Base-by-base conservation (phyloP, 352 stramenopile species). In the Hyphochytrium catenoides region DNA sequence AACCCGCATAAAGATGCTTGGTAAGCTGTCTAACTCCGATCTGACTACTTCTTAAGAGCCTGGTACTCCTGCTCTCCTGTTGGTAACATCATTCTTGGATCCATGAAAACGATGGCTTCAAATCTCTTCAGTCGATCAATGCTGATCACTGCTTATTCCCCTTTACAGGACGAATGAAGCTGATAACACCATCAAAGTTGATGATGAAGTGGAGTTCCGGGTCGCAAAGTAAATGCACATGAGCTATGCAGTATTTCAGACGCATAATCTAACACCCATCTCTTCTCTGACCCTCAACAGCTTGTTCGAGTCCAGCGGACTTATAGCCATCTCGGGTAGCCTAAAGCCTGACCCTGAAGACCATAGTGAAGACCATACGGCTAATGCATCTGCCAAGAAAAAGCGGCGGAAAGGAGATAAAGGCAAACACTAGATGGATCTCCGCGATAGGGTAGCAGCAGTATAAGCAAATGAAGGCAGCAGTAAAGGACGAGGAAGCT, bases 1-100 rank as follows among this genome's bases (percentile, higher is more conserved):
- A 82, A 75, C 47, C 76, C 76, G 45, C 48, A 55, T 12, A 46
- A 74, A 43, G 67, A 82, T 37, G 61, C 54, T 22, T 82, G 67
- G 66, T 74, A 56, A 20, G 56, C 43, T 31, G 4, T 40, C 26
- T 9, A 31, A 6, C 15, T 31, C 29, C 3, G 1, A 44, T 2
- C 19, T 29, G 16, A 15, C 11, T 12, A 29, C 6, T 3, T 9
- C 19, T 22, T n/a, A n/a, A n/a, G n/a, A 26, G 20, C 22, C 9
- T 43, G 7, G 21, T 21, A n/a, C n/a, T 29, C 0, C 9, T 8
- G 8, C 25, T 7, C 9, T 4, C 16, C 39, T 30, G 38, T 19
- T 6, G 9, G 17, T 43, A 31, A 39, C 21, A 26, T n/a, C 2
- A 27, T 39, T 8, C 35, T 32, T 17, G 42, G 8, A 8, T 17